A percentile compares a stretch with the other conserved stretches of the same genome.
phyloP scores from a whole-genome alignment of 2,329 filamentous ascomycete species.

The Penicillium sp. region DNA sequence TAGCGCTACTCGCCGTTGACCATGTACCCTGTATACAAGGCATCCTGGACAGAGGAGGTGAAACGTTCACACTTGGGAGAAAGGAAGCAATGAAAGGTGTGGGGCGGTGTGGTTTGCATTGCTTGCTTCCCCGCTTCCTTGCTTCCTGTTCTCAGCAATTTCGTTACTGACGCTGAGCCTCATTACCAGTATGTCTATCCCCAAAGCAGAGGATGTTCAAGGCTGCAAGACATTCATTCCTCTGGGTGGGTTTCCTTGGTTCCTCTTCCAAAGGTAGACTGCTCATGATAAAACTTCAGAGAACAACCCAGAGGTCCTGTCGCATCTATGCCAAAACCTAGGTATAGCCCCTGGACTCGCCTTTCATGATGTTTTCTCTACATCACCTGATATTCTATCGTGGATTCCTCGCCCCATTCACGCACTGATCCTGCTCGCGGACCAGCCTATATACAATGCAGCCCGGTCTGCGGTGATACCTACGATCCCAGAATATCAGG shows the following conservation, averaged over 20 bases:
- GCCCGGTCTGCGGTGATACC: conserved; percentile 46
- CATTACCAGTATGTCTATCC: background rate
- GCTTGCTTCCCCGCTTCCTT: background rate
- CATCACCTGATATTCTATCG: conserved; percentile 53
- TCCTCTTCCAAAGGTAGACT: background rate
- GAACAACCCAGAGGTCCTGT: conserved; percentile 59
- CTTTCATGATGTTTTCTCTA: conserved; percentile 57
- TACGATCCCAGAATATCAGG: conserved; percentile 45
- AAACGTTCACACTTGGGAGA: too few species aligned
- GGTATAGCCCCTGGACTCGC: conserved; percentile 49
- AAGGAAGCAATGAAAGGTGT: too few species aligned
- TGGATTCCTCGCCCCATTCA: conserved; percentile 56
- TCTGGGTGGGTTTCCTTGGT: conserved; percentile 21
- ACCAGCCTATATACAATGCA: conserved; percentile 42
- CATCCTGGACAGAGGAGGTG: too few species aligned
- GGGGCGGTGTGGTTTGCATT: too few species aligned
- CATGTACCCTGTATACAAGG: background rate
- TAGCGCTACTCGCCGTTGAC: background rate
- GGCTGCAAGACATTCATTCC: conserved; percentile 36
- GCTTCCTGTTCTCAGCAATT: too few species aligned
- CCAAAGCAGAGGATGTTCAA: conserved; percentile 23
- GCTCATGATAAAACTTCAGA: conserved; percentile 33
- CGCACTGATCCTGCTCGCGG: conserved; percentile 57
- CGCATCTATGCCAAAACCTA: conserved; percentile 50
- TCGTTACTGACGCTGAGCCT: background rate